A percentile compares a stretch with the other conserved stretches of the same genome.
phyloP scores from a whole-genome alignment of 139 green algal genomes.

The Chlamydomonas applanata region DNA sequence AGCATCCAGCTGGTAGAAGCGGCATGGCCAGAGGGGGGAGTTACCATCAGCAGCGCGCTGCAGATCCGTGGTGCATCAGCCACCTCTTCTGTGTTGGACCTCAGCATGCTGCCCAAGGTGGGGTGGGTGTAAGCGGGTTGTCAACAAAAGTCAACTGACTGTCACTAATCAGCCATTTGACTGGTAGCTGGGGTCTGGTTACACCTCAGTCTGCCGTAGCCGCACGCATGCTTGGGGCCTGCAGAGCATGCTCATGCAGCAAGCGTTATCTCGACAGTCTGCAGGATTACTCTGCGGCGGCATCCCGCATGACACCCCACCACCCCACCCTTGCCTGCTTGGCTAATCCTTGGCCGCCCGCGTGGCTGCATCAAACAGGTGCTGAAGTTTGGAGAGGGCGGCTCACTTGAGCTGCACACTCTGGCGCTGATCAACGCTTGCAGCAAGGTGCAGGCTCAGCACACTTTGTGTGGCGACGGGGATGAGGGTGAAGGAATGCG shows the following conservation, averaged over 20 bases:
- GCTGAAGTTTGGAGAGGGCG: constrained; percentile 4
- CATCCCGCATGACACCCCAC: too few species aligned
- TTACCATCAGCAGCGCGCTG: background rate
- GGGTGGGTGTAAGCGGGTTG: background rate
- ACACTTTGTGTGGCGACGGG: too few species aligned
- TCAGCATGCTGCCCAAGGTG: constrained; percentile 13
- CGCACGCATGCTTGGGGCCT: background rate
- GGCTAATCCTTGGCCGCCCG: too few species aligned
- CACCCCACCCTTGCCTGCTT: too few species aligned
- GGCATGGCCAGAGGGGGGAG: background rate
- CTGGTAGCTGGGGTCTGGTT: too few species aligned
- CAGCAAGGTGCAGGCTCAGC: background rate
- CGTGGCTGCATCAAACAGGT: too few species aligned
- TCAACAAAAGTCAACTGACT: too few species aligned
- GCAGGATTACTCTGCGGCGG: too few species aligned
- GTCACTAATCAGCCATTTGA: too few species aligned
- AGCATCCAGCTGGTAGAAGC: background rate
- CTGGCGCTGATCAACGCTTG: background rate
- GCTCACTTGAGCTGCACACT: background rate
- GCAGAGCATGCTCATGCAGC: too few species aligned
- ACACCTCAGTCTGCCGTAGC: background rate
- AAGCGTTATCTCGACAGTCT: too few species aligned
- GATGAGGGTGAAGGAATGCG: too few species aligned
- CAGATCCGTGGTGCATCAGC: background rate
- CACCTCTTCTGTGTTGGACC: background rate